These are phyloP conservation scores for Metschnikowia gruessii DNA, from an alignment of 805 yeast genomes.

Conservation along the genomic window DNA sequence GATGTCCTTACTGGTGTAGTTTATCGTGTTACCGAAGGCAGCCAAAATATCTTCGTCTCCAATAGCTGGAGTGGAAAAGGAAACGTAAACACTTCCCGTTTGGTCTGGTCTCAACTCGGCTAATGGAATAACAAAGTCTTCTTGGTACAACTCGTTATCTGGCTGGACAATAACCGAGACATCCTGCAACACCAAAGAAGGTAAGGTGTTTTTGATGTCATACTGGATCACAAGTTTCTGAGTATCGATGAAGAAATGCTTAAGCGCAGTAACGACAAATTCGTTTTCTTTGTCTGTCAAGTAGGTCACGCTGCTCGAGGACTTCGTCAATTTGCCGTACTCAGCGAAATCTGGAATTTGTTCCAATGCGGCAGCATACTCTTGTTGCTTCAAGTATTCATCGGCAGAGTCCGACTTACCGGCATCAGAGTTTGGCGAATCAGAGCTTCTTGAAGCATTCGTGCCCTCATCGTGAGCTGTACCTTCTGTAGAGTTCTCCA, in stretches of 20 bases:
- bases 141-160: slow-evolving; percentile 54
- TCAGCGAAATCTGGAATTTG: slow-evolving; percentile 68
- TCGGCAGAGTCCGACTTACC: slow-evolving; percentile 24
- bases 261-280: slow-evolving; percentile 79
- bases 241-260: slow-evolving; percentile 69
- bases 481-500: slow-evolving; percentile 29
- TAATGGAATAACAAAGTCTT: slow-evolving; percentile 73
- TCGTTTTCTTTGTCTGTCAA: slow-evolving; percentile 93
- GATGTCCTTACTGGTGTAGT: slow-evolving; percentile 76
- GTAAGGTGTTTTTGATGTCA: slow-evolving; percentile 79
- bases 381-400: slow-evolving; percentile 50
- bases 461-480: slow-evolving; percentile 17
- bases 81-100: slow-evolving; percentile 74
- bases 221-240: slow-evolving; percentile 77
- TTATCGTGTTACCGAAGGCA: slow-evolving; percentile 62
- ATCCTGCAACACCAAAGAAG: slow-evolving; percentile 71
- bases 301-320: slow-evolving; percentile 55
- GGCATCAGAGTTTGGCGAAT: slow-evolving; percentile 18
- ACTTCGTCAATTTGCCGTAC: slow-evolving; percentile 74
- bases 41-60: slow-evolving; percentile 37
- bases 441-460: slow-evolving; percentile 8
- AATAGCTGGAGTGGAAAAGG: slow-evolving; percentile 59
- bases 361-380: slow-evolving; percentile 66
- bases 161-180: slow-evolving; percentile 69
- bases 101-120: slow-evolving; percentile 68